These are phyloP conservation scores for Tolypocladium capitatum DNA, from an alignment of 2,329 filamentous ascomycete genomes.

Conservation along the genomic window DNA sequence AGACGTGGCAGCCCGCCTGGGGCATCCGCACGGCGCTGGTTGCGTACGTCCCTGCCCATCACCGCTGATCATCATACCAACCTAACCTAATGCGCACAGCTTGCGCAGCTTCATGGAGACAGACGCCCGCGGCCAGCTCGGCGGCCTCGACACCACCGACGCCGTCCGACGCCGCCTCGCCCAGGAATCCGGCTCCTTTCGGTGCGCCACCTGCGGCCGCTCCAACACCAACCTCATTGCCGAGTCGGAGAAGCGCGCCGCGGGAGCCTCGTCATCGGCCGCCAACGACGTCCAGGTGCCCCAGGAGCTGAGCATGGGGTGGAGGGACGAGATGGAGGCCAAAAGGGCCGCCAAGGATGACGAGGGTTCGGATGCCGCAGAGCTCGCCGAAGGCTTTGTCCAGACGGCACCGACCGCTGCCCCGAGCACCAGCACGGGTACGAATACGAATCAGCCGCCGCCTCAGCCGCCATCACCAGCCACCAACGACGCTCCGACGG, in stretches of 20 bases:
- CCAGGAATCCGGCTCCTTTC: constrained; percentile 48
- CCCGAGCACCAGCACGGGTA: not conserved
- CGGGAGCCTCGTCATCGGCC: constrained; percentile 18
- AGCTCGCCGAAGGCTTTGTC: constrained; percentile 45
- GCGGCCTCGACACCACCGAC: constrained; percentile 67
- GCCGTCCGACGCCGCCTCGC: constrained; percentile 58
- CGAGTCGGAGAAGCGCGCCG: constrained; percentile 51
- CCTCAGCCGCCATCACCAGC: not conserved
- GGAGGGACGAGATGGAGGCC: constrained; percentile 55
- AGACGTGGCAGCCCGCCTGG: constrained; percentile 98
- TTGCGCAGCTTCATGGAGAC: constrained; percentile 90
- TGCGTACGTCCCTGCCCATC: constrained; percentile 24
- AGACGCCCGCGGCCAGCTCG: constrained; percentile 75
- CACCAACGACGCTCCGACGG: not conserved
- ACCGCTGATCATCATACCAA: too few species aligned
- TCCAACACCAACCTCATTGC: constrained; percentile 61
- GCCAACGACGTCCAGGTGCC: constrained; percentile 34
- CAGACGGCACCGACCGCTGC: constrained; percentile 25
- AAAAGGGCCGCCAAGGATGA: constrained; percentile 5
- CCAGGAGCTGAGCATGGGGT: constrained; percentile 50
- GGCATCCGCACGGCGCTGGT: constrained; percentile 80
- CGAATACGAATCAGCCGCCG: not conserved
- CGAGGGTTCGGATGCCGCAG: constrained; percentile 28
- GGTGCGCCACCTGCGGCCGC: constrained; percentile 56
- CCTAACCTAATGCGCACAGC: constrained; percentile 11